Percentiles rank a stretch among this genome's conserved stretches.
These are phyloP conservation scores for Solanum okadae DNA, from an alignment of 257 asterid species.

Conservation along the genomic window DNA sequence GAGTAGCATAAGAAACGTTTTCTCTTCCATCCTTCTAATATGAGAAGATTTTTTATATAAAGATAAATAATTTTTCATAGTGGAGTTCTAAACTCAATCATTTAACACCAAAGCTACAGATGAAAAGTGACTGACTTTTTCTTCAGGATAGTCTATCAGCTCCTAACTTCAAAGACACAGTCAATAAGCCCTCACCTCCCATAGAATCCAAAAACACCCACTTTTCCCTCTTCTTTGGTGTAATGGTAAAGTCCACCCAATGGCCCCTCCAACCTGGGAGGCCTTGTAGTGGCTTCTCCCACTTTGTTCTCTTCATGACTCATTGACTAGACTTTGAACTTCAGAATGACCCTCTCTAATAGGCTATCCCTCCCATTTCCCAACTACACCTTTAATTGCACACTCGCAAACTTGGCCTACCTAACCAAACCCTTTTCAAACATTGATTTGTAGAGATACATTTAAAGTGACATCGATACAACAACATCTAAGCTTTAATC, in stretches of 20 bases:
- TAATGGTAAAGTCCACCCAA: not conserved
- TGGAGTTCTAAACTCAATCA: not conserved
- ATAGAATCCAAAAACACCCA: not conserved
- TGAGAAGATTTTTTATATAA: not conserved
- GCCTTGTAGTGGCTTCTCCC: not conserved
- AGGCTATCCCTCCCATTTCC: not conserved
- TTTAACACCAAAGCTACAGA: not conserved
- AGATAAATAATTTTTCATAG: not conserved
- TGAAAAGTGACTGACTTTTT: not conserved
- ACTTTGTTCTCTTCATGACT: not conserved
- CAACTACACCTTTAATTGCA: not conserved
- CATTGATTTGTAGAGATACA: not conserved
- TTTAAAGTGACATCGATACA: not conserved
- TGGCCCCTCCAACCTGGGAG: not conserved
- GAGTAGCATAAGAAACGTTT: not conserved
- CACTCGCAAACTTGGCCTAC: not conserved
- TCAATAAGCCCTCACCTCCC: not conserved
- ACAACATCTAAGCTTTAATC: not conserved
- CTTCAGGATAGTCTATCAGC: not conserved
- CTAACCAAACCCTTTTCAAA: not conserved
- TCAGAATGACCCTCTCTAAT: not conserved
- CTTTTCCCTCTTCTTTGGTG: not conserved
- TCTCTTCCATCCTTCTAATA: not conserved
- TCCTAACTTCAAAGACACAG: not conserved
- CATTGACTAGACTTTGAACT: not conserved